These are phyloP conservation scores for Sphaerulina musiva DNA, from an alignment of 2,329 filamentous ascomycete genomes.

Conservation along the genomic window DNA sequence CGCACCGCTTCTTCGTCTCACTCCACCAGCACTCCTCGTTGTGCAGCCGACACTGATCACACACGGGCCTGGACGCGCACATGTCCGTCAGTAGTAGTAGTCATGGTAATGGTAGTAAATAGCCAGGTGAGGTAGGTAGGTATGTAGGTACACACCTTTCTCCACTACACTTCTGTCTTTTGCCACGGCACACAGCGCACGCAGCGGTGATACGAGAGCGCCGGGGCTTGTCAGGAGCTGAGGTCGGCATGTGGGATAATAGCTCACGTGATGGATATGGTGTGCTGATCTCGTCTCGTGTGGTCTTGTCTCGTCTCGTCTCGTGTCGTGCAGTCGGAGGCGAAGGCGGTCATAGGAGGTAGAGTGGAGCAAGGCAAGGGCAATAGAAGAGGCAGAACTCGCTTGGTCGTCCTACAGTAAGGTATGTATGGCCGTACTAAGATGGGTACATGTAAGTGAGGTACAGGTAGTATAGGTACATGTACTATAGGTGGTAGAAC, in stretches of 20 bases:
- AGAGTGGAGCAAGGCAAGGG: too few relatives aligned
- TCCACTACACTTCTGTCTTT: slow-evolving; percentile 22
- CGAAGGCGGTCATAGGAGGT: too few relatives aligned
- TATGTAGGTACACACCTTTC: slow-evolving; percentile 10
- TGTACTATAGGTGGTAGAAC: too few relatives aligned
- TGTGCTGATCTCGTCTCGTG: not conserved
- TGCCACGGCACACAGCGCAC: slow-evolving; percentile 22
- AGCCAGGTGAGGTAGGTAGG: too few relatives aligned
- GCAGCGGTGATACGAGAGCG: slow-evolving; percentile 23
- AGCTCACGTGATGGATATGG: not conserved
- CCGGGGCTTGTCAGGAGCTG: slow-evolving; percentile 15
- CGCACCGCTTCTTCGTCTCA: slow-evolving; percentile 22
- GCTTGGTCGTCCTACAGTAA: too few relatives aligned
- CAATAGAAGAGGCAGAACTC: not conserved
- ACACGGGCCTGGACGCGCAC: slow-evolving; percentile 11
- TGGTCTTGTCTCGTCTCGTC: too few relatives aligned
- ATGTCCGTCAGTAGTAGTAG: not conserved
- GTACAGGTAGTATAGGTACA: too few relatives aligned
- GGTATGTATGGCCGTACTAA: too few relatives aligned
- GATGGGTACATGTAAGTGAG: too few relatives aligned
- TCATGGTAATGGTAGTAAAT: too few relatives aligned
- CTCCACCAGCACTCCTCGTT: slow-evolving; percentile 26
- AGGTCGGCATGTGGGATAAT: slow-evolving; percentile 10
- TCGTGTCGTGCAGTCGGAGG: not conserved
- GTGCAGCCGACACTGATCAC: slow-evolving; percentile 21